Percentiles rank a stretch among this genome's conserved stretches.
These are phyloP conservation scores for Mortierella sp. DNA, from an alignment of 371 early-diverging fungal genomes.

Conservation along the genomic window DNA sequence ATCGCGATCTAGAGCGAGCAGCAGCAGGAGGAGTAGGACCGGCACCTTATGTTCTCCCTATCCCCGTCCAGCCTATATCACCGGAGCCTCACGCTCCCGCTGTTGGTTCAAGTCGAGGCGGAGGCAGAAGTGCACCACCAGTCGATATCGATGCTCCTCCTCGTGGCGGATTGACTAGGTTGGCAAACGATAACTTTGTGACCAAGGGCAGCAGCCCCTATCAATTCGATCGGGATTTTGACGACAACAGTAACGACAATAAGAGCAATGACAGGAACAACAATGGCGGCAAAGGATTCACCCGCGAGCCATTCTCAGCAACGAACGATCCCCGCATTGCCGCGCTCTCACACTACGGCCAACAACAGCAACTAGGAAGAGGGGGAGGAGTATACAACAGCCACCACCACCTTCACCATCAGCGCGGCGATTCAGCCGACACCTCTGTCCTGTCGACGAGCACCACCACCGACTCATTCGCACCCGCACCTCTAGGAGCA, in stretches of 20 bases:
- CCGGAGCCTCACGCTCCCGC: conserved; percentile 4
- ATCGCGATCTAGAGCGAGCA: conserved; percentile 24
- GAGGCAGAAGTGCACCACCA: neutral
- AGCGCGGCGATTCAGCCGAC: conserved; percentile 15
- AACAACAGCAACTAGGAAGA: neutral
- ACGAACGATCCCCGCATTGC: neutral
- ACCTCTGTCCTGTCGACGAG: neutral
- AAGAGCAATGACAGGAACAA: neutral
- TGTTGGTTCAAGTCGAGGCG: neutral
- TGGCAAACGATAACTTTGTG: conserved; percentile 22
- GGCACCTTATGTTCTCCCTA: conserved; percentile 13
- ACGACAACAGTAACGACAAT: neutral
- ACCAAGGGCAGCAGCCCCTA: conserved; percentile 4
- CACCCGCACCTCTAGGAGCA: neutral
- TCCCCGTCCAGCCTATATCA: conserved; percentile 5
- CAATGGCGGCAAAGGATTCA: conserved; percentile 11
- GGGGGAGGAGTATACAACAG: neutral
- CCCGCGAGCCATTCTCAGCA: neutral
- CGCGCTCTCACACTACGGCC: neutral
- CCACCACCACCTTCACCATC: neutral
- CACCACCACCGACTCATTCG: conserved; percentile 7
- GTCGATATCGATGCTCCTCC: neutral
- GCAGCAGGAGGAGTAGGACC: conserved; percentile 13
- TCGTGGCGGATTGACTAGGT: conserved; percentile 11
- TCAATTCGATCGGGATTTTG: neutral